phyloP scores from a whole-genome alignment of 2,329 filamentous ascomycete genomes.

The Cytospora schulzeri region DNA sequence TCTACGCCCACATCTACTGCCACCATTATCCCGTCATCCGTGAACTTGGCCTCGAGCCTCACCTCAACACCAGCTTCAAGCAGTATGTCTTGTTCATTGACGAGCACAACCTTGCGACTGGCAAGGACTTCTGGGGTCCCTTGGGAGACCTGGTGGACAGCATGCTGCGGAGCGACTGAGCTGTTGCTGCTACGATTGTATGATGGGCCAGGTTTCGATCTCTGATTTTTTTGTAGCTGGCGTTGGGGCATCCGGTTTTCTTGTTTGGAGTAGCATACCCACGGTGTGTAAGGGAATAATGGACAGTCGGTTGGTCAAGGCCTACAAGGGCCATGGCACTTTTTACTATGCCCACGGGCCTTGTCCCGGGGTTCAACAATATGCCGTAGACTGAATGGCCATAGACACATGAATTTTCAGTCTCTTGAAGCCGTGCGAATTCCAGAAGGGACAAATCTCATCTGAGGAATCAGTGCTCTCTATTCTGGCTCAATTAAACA shows the following conservation, averaged over 20 bases:
- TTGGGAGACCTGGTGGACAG: constrained; percentile 94
- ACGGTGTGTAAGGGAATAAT: constrained; percentile 5
- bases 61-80: constrained; percentile 99
- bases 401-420: constrained; percentile 2
- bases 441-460: neutral
- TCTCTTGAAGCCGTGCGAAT: neutral
- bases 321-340: neutral
- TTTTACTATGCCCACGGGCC: neutral
- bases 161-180: constrained; percentile 89
- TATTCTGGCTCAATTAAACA: constrained; percentile 15
- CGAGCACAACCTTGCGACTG: constrained; percentile 88
- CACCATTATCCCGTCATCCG: constrained; percentile 98
- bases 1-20: constrained; percentile 99
- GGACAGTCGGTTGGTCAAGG: neutral
- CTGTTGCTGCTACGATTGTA: neutral
- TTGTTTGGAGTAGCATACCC: constrained; percentile 34
- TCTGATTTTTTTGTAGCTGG: constrained; percentile 19
- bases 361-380: neutral
- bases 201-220: constrained; percentile 2
- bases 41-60: constrained; percentile 91
- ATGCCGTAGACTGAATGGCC: constrained; percentile 16
- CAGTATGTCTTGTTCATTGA: constrained; percentile 99
- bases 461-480: constrained; percentile 14
- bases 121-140: constrained; percentile 97
- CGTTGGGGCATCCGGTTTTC: constrained; percentile 24